These are phyloP conservation scores for Porcisia deanei DNA, from an alignment of 208 protist species.

Conservation along the genomic window DNA sequence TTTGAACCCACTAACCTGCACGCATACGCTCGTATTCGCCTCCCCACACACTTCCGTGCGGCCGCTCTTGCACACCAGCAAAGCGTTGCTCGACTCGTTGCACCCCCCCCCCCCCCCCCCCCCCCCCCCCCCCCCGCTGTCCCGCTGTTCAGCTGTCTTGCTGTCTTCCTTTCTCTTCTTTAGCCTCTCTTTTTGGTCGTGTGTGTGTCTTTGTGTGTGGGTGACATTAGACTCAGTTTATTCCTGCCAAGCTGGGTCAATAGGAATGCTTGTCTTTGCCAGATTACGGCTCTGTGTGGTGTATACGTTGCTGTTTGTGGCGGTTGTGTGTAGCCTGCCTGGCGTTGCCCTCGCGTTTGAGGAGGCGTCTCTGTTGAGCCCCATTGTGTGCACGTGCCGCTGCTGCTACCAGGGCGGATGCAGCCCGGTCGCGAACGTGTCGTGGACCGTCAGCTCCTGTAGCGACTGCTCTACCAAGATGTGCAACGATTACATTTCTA, in stretches of 20 bases:
- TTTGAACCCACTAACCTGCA: neutral
- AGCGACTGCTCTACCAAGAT: conserved; percentile 49
- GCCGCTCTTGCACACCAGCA: neutral
- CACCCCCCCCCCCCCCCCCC: neutral
- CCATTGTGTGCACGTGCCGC: conserved; percentile 70
- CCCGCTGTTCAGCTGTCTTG: neutral
- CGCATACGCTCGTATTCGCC: neutral
- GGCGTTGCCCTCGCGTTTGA: neutral
- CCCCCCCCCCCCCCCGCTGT: neutral
- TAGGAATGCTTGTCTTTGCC: neutral
- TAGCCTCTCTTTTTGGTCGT: neutral
- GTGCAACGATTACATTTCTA: conserved; percentile 65
- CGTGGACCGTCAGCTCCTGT: conserved; percentile 53
- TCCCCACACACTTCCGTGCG: neutral
- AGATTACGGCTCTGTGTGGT: neutral
- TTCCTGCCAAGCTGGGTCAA: neutral
- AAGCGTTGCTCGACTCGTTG: neutral
- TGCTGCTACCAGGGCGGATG: conserved; percentile 82
- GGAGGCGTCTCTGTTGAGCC: conserved; percentile 13
- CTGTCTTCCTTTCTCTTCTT: neutral
- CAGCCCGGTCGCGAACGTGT: conserved; percentile 50
- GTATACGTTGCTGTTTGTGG: neutral
- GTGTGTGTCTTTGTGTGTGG: neutral
- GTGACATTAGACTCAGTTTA: too few relatives aligned
- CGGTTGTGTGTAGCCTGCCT: neutral